Evolutionary conservation across 2,329 filamentous ascomycete species (phyloP).

Genomic region (Cladosporium sp.): DNA sequence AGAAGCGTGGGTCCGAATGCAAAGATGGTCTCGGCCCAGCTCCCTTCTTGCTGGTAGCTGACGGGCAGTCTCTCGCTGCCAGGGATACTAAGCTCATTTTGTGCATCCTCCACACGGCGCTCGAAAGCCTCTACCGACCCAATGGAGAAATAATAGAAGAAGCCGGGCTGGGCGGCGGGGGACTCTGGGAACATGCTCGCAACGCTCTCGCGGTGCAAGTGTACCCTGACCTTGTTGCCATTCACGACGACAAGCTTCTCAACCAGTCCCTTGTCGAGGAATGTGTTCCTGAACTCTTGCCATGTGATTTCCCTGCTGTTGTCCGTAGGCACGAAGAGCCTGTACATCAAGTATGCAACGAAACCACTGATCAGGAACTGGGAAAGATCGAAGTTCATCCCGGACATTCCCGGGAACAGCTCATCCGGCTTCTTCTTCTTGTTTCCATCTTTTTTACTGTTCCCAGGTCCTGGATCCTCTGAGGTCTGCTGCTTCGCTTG

Average conservation of each 20-base stretch:
- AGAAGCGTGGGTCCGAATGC: conserved; percentile 83
- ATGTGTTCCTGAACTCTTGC: conserved; percentile 91
- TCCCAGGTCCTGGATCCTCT: conserved; percentile 39
- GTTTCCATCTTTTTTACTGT: conserved; percentile 32
- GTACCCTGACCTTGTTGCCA: conserved; percentile 69
- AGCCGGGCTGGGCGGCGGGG: conserved; percentile 59
- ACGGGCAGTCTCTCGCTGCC: conserved; percentile 86
- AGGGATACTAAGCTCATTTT: conserved; percentile 80
- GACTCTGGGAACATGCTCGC: conserved; percentile 70
- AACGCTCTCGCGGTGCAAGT: conserved; percentile 69
- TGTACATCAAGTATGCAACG: conserved; percentile 57
- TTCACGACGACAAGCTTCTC: conserved; percentile 83
- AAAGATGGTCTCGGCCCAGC: conserved; percentile 64
- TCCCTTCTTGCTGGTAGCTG: conserved; percentile 72
- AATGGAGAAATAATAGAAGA: conserved; percentile 90
- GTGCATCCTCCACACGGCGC: conserved; percentile 77
- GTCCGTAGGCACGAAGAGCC: conserved; percentile 60
- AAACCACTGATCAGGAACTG: conserved; percentile 54
- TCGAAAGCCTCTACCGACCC: conserved; percentile 93
- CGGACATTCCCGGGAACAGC: conserved; percentile 33
- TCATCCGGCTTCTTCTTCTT: conserved; percentile 35
- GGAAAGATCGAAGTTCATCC: conserved; percentile 50
- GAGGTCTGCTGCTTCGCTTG: conserved; percentile 38
- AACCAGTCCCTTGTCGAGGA: conserved; percentile 91
- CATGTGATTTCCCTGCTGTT: conserved; percentile 80